A percentile compares a stretch with the other conserved stretches of the same genome.
Conservation (phyloP, 1,284 basidiomycete genomes). For the Xerocomus nothofagi region DNA sequence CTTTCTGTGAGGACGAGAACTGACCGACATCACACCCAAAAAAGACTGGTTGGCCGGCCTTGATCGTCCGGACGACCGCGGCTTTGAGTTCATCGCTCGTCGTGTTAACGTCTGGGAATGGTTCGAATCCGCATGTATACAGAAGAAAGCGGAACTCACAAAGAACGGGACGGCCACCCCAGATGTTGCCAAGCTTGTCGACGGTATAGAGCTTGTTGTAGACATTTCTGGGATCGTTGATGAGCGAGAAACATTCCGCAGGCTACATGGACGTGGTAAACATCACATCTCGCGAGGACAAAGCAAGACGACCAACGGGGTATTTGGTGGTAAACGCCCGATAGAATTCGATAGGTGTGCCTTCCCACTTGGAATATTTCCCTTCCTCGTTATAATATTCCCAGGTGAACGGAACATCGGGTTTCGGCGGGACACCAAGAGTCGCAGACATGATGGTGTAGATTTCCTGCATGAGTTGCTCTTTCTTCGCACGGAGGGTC, state of each 20-base stretch:
- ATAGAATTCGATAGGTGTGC: conserved; percentile 82
- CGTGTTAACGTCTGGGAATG: conserved; percentile 82
- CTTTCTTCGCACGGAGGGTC: conserved; percentile 78
- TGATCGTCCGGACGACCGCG: conserved; percentile 81
- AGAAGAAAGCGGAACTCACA: conserved; percentile 50
- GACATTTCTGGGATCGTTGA: conserved; percentile 90
- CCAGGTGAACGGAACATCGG: conserved; percentile 77
- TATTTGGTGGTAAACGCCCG: conserved; percentile 61
- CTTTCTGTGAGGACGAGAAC: conserved; percentile 70
- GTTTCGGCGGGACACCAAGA: conserved; percentile 80
- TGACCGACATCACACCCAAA: conserved; percentile 92
- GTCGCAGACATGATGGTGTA: conserved; percentile 87
- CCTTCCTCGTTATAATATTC: conserved; percentile 85
- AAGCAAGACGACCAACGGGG: conserved; percentile 43
- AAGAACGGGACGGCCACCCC: conserved; percentile 79
- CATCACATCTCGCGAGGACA: not conserved
- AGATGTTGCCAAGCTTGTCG: conserved; percentile 89
- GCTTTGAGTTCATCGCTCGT: conserved; percentile 79
- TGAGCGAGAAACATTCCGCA: conserved; percentile 82
- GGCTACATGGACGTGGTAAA: conserved; percentile 39
- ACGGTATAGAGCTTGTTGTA: conserved; percentile 89
- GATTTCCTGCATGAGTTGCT: conserved; percentile 80
- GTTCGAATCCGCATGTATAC: not conserved
- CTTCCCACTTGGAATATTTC: conserved; percentile 75
- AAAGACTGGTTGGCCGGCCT: conserved; percentile 90